Percentiles rank a stretch among this genome's conserved stretches.
Evolutionary conservation across 495 filamentous ascomycete species (phyloP).

Genomic region (Pyronema domesticum): DNA sequence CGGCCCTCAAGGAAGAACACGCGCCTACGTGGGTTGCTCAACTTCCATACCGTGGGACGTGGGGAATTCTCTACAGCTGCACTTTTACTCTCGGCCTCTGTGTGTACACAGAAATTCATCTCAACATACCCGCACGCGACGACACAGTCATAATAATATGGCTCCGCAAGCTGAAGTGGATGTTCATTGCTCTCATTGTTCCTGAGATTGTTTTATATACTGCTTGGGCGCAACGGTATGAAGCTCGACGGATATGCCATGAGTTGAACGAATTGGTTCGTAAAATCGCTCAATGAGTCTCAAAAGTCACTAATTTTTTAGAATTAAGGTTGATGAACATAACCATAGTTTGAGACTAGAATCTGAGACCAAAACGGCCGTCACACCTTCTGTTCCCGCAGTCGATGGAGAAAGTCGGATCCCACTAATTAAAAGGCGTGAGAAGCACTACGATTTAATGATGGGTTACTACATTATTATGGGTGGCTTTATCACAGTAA

Average conservation of each 20-base stretch:
- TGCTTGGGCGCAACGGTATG: neutral
- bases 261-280: no score
- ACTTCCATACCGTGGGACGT: slow-evolving; percentile 11
- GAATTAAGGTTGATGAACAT: no score
- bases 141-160: neutral
- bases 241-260: neutral
- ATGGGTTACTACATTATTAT: slow-evolving; percentile 14
- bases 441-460: no score
- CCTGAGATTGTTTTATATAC: slow-evolving; percentile 4
- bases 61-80: slow-evolving; percentile 14
- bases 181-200: slow-evolving; percentile 5
- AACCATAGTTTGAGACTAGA: no score
- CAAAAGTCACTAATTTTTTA: no score
- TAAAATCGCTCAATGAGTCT: no score
- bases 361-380: no score
- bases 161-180: neutral
- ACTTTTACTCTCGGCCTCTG: slow-evolving; percentile 17
- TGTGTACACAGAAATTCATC: slow-evolving; percentile 11
- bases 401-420: no score
- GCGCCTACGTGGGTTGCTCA: slow-evolving; percentile 8
- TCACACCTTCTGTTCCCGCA: no score
- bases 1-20: neutral
- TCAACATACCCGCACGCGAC: slow-evolving; percentile 1
- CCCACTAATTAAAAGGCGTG: no score
- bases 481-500: slow-evolving; percentile 17